Conservation (phyloP, 176 grass and related monocot species). For the Elymus sibiricus region DNA sequence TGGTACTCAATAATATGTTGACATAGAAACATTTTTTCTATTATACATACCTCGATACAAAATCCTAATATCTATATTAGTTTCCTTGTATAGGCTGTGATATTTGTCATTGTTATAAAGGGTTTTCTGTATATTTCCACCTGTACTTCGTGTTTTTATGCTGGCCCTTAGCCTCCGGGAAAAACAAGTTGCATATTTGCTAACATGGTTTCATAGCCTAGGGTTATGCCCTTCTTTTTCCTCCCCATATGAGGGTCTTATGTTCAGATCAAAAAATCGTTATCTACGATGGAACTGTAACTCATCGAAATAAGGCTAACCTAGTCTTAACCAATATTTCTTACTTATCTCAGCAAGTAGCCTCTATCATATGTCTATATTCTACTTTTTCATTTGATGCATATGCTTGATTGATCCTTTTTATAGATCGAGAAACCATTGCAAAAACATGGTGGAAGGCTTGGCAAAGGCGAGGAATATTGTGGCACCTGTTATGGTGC, state of each 20-base stretch:
- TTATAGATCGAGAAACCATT: slow-evolving; percentile 90
- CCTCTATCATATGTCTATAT: background rate
- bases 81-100: background rate
- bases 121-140: background rate
- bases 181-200: background rate
- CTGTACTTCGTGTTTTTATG: background rate
- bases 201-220: background rate
- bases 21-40: background rate
- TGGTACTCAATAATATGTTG: background rate
- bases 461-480: slow-evolving; percentile 82
- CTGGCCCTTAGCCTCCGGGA: background rate
- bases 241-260: background rate
- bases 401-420: slow-evolving; percentile 13
- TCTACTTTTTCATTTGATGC: slow-evolving; percentile 12
- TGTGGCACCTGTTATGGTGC: slow-evolving; percentile 98
- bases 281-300: background rate
- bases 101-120: background rate
- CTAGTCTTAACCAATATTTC: background rate
- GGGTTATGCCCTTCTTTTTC: background rate
- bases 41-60: background rate
- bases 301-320: background rate
- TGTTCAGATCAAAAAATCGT: background rate
- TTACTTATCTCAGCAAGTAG: background rate
- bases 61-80: background rate
- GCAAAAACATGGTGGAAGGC: slow-evolving; percentile 95